Evolutionary conservation across 345 rosid species (phyloP), one percentile per base, ranked within the genome.

Genomic region (Eucalyptus coolabah): DNA sequence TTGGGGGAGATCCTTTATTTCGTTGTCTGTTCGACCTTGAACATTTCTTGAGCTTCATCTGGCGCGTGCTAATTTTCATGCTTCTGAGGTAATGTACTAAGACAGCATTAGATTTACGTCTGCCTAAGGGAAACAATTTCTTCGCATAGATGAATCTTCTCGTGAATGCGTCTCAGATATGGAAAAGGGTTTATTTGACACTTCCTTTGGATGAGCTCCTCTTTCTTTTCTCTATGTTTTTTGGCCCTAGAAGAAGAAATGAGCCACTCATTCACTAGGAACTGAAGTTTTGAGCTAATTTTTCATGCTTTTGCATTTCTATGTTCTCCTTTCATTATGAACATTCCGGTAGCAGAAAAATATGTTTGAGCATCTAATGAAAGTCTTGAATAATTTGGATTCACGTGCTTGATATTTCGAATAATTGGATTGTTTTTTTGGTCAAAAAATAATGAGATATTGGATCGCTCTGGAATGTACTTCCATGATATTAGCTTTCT

Each of bases 11-110:
- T 77, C 49, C 90, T 91, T 91, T 87, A 47, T 81, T 87, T 91
- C 92, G 89, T 91, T 91, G 90, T 91, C 92, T 91, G 92, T 91
- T 89, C 92, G 90, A 89, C 90, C 92, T 87, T 72, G 88, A 60
- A 56, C 77, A 26, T 17, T 44, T 34, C 44, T 11, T 19, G 23
- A 56, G 37, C 34, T 51, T 86, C 87, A 32, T 23, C 60, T 12
- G 24, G 24, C 26, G 15, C 42, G 4, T 13, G 42, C 32, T 72
- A 23, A 8, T 34, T 37, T 37, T 72, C 82, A 34, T 72, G 82
- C 82, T 72, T 77, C 45, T 12, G 28, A 77, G 83, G 83, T 77
- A 77, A 77, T 37, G 83, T 11, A 37, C 45, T 37, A 77, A 37
- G 45, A 37, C 14, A 9, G 81, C 45, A 11, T 77, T 21, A 40